phyloP scores from a whole-genome alignment of 257 asterid species.

The Nicotiana otophora region DNA sequence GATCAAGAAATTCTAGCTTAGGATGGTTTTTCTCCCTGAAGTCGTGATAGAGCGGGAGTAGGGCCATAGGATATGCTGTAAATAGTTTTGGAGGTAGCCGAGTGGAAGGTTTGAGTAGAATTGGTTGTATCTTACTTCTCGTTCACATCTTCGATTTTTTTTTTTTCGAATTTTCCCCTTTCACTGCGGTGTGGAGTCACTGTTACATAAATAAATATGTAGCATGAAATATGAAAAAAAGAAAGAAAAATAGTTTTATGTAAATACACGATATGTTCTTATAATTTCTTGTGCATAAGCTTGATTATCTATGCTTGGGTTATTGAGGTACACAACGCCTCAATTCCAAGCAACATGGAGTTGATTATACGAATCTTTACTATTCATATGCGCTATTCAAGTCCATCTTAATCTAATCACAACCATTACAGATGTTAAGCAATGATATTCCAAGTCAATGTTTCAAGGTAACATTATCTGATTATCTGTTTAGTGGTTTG shows the following conservation, averaged over 20 bases:
- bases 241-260: conserved; percentile 20
- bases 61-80: conserved; percentile 34
- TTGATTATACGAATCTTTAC: not conserved
- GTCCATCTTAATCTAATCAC: not conserved
- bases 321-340: not conserved
- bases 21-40: conserved; percentile 22
- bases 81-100: conserved; percentile 44
- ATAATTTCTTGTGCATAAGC: not conserved
- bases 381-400: not conserved
- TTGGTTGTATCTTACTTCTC: conserved; percentile 25
- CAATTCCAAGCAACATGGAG: not conserved
- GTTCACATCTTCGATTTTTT: not conserved
- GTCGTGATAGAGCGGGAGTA: conserved; percentile 15
- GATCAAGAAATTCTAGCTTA: conserved; percentile 28
- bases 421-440: not conserved
- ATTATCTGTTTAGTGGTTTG: not conserved
- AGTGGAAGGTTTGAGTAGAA: conserved; percentile 26
- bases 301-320: not conserved
- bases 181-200: conserved; percentile 21
- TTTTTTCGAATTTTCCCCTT: not conserved
- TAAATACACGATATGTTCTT: conserved; percentile 17
- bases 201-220: conserved; percentile 73
- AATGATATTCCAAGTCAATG: not conserved
- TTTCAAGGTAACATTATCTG: not conserved
- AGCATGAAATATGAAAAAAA: conserved; percentile 18